Percentiles rank a stretch among this genome's conserved stretches.
phyloP scores from a whole-genome alignment of 345 rosid species.

The Kernera saxatilis region DNA sequence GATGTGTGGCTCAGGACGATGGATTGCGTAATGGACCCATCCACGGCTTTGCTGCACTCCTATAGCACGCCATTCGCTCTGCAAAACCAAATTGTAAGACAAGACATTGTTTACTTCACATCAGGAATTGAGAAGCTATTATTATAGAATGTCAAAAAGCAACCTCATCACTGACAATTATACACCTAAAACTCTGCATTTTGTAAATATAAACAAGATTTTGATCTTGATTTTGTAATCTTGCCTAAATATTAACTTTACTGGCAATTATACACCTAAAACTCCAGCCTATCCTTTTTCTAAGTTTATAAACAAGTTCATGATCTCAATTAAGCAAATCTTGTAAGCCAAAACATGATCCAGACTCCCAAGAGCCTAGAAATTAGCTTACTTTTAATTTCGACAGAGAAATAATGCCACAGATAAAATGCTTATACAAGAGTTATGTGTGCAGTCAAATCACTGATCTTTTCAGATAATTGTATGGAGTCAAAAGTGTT shows the following conservation, averaged over 20 bases:
- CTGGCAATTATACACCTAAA: too few species aligned
- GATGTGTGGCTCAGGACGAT: conserved; percentile 98
- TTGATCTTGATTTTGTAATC: too few species aligned
- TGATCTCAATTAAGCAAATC: not conserved
- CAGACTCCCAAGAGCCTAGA: not conserved
- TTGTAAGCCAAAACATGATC: too few species aligned
- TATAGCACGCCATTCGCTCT: conserved; percentile 93
- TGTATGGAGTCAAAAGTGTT: not conserved
- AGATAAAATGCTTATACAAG: too few species aligned
- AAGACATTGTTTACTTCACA: not conserved
- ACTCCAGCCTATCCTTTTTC: not conserved
- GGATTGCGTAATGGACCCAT: conserved; percentile 96
- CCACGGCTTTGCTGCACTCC: conserved; percentile 99
- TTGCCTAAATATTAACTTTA: too few species aligned
- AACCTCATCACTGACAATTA: too few species aligned
- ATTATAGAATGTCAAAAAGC: too few species aligned
- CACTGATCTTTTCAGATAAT: not conserved
- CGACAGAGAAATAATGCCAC: too few species aligned
- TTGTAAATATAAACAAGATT: too few species aligned
- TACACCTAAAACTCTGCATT: too few species aligned
- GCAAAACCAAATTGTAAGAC: not conserved
- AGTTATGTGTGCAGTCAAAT: not conserved
- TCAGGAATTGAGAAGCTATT: not conserved
- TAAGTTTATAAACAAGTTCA: not conserved
- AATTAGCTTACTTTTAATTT: not conserved